A percentile compares a stretch with the other conserved stretches of the same genome.
These are phyloP conservation scores for Forsythia viridissima DNA, from an alignment of 257 asterid genomes.

Conservation along the genomic window DNA sequence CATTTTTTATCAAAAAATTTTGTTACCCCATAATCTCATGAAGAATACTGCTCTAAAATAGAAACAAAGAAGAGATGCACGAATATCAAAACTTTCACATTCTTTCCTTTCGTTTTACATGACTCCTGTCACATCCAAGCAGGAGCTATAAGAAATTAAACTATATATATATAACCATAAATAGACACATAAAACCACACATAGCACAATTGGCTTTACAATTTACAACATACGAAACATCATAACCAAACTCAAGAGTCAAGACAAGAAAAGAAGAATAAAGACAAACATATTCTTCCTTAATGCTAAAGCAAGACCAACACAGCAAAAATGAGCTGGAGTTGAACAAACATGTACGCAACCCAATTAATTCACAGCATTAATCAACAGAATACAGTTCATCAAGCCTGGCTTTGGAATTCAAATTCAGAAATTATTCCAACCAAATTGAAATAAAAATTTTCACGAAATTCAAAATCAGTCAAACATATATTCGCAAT, in stretches of 20 bases:
- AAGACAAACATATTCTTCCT: neutral
- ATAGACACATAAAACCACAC: neutral
- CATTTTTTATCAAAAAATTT: too few species aligned
- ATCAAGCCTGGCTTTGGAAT: neutral
- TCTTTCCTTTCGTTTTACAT: neutral
- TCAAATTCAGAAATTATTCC: neutral
- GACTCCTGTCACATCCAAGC: neutral
- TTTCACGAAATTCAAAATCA: neutral
- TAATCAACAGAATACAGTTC: neutral
- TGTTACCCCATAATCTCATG: neutral
- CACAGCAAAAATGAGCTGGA: slow-evolving; percentile 2
- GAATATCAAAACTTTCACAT: neutral
- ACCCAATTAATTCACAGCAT: neutral
- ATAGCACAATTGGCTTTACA: neutral
- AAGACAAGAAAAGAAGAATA: neutral
- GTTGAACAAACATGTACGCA: neutral
- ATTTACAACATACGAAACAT: neutral
- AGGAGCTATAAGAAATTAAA: neutral
- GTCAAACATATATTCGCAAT: neutral
- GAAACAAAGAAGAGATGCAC: too few species aligned
- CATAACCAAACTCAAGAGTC: neutral
- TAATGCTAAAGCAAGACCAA: neutral
- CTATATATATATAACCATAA: too few species aligned
- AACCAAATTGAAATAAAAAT: neutral
- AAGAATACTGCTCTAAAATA: too few species aligned